A percentile compares a stretch with the other conserved stretches of the same genome.
These are phyloP conservation scores for Kokia cookei DNA, from an alignment of 441 rosid genomes.

Conservation along the genomic window DNA sequence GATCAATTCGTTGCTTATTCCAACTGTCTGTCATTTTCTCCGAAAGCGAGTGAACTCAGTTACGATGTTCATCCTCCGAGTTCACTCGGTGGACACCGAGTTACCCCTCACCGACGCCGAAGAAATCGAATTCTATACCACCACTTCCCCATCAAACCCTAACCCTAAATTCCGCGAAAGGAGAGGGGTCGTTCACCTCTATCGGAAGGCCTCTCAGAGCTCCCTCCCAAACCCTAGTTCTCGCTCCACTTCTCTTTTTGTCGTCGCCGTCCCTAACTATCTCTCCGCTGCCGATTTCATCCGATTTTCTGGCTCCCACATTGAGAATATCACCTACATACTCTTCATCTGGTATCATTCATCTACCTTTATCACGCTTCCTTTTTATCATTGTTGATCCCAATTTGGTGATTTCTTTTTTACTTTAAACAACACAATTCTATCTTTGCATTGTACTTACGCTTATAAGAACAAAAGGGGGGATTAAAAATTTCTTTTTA, in stretches of 20 bases:
- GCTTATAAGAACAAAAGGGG: neutral
- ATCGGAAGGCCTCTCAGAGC: constrained; percentile 50
- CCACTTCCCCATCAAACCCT: constrained; percentile 22
- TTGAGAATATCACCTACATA: constrained; percentile 41
- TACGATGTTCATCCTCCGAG: constrained; percentile 66
- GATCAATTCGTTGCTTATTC: neutral
- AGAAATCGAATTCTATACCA: constrained; percentile 43
- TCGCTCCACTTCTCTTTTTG: constrained; percentile 64
- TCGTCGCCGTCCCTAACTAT: constrained; percentile 89
- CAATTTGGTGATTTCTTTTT: neutral
- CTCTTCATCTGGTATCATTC: constrained; percentile 57
- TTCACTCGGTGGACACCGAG: constrained; percentile 78
- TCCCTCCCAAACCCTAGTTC: constrained; percentile 65
- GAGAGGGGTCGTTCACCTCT: constrained; percentile 73
- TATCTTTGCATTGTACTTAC: neutral
- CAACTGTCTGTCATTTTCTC: neutral
- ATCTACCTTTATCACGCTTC: neutral
- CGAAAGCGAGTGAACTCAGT: neutral
- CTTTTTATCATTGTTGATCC: neutral
- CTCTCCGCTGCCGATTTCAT: constrained; percentile 66
- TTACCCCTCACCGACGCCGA: constrained; percentile 37
- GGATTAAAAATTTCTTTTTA: neutral
- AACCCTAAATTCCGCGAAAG: constrained; percentile 48
- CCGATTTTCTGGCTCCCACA: constrained; percentile 51
- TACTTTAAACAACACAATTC: neutral